phyloP scores from a whole-genome alignment of 169 alveolate genomes.

The Plasmodium fragile region DNA sequence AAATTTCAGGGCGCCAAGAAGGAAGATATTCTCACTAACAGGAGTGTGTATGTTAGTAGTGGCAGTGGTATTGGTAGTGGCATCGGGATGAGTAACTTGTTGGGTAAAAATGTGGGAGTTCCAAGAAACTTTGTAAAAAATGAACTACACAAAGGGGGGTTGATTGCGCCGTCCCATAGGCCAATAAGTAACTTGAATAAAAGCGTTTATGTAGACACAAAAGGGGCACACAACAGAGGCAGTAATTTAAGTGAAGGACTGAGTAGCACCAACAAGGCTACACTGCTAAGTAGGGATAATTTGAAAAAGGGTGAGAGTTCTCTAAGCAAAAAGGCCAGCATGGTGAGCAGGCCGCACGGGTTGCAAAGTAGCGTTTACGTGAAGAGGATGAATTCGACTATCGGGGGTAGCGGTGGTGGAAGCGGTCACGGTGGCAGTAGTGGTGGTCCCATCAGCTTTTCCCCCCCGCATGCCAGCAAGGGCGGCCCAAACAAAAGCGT shows the following conservation, averaged over 20 bases:
- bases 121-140: constrained; percentile 10
- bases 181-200: constrained; percentile 12
- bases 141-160: constrained; percentile 11
- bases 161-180: background rate
- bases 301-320: background rate
- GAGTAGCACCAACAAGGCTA: background rate
- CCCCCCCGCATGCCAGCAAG: background rate
- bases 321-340: constrained; percentile 1
- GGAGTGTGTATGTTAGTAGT: constrained; percentile 3
- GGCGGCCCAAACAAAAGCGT: constrained; percentile 6
- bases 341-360: background rate
- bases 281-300: constrained; percentile 18
- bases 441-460: background rate
- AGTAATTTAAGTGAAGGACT: constrained; percentile 3
- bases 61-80: background rate
- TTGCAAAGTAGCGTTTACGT: constrained; percentile 35
- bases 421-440: background rate
- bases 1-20: constrained; percentile 15
- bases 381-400: constrained; percentile 19
- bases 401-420: background rate
- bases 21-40: background rate
- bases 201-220: constrained; percentile 35
- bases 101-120: background rate
- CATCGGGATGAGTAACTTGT: background rate
- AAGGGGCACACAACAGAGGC: constrained; percentile 1